Base-by-base conservation (phyloP, 2,329 filamentous ascomycete species). In the Rhinocladiella similis region DNA sequence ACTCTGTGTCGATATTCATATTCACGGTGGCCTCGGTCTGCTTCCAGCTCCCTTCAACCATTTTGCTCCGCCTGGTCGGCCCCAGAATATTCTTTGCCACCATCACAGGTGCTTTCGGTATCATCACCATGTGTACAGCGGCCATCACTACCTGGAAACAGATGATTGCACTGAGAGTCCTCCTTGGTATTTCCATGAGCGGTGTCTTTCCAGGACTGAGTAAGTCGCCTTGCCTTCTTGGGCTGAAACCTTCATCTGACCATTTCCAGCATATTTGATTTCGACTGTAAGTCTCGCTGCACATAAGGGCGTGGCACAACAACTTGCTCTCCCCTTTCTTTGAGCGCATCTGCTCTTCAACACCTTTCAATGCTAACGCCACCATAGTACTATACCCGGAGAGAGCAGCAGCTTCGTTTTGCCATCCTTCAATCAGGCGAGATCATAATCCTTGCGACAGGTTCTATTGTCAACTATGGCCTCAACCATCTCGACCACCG, bases 1-100 rank as follows among this genome's bases (percentile, higher is more conserved):
- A 87, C 63, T 87, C 84, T 1, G 80, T 89, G 3, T 80, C 84
- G 19, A 89, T 90, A 55, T 87, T 89, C 73, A 87, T 89, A 68
- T 89, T 89, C 70, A 89, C 86, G 9, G 79, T 89, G 53, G 78
- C 85, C 4, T 84, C 80, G 64, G 85, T 90, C 39, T 79, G 80
- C 9, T 89, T 87, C 65, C 86, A 89, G 68, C 73, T 89, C 6
- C 87, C 87, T 0, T 84, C 83, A 1, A 89, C 86, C 0, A 78
- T 89, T 43, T 82, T 84, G 1, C 83, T 88, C 25, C 79, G 87
- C 46, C 79, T 82, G 1, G 76, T 87, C 47, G 86, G 87, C 0
- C 87, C 87, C 0, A 77, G 86, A 13, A 67, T 81, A 48, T 86
- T 83, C 79, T 87, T 88, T 66, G 72, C 80, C 0, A 67, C 76